Base-by-base conservation (phyloP, 1,284 basidiomycete genomes). In the Leccinum brunneo-olivaceum region DNA sequence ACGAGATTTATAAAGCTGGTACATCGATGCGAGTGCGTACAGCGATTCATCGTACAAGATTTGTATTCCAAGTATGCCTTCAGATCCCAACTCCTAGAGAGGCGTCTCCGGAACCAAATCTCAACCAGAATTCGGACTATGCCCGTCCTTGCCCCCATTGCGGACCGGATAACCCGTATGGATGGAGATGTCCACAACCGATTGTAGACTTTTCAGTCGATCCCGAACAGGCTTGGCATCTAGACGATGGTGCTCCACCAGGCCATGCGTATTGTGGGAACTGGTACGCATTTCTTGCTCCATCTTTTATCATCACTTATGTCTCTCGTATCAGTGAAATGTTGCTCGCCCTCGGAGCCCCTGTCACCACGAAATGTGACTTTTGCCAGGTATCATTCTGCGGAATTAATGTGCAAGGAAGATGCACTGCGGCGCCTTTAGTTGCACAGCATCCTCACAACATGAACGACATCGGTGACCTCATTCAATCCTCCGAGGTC, bases 71-170 rank as follows among this genome's bases (percentile, higher is more conserved):
- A 43, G n/a, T 34, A 34, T 38, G 21, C 34, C 24, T 27, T 15
- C 51, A 88, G 86, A 75, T 89, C 47, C 85, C 85, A 11, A 68
- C 75, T 6, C 85, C 85, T 2, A 66, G 80, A 56, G 81, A 84
- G 59, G 68, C 74, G 2, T 86, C 85, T 5, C 85, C 85, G 8
- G 82, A 85, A 57, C 82, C 84, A 16, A 76, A 75, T 52, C 63
- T 86, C 32, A 77, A 80, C 50, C 67, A 73, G 25, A 74, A 72
- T 41, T 65, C 68, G 20, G 80, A 84, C 42, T 82, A 71, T 59
- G 73, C 77, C 3, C 78, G 78, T 10, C 85, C 85, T 8, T 89
- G 85, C 56, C 83, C 85, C 0, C 81, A 87, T 51, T 89, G 85
- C 54, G 23, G 62, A 14, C 66, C 74, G 2, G 76, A 75, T 37